phyloP scores from a whole-genome alignment of 345 rosid genomes.

The Arabis hirsuta region DNA sequence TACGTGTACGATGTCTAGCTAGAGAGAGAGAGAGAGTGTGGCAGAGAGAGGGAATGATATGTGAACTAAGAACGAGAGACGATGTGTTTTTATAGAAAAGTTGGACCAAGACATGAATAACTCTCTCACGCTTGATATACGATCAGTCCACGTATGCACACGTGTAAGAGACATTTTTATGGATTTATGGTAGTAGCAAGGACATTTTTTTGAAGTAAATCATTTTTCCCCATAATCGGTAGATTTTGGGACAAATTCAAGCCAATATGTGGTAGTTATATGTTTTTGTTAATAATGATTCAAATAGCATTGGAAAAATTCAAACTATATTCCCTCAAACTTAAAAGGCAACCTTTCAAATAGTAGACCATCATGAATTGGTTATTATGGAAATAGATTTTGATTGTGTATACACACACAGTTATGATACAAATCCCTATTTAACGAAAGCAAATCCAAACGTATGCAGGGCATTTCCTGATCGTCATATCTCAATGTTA shows the following conservation, averaged over 20 bases:
- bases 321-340: too few relatives aligned
- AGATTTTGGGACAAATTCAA: too few relatives aligned
- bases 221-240: too few relatives aligned
- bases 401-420: background rate
- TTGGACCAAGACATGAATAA: conserved; percentile 14
- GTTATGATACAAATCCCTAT: background rate
- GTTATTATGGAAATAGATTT: too few relatives aligned
- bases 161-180: conserved; percentile 21
- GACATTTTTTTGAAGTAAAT: too few relatives aligned
- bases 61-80: conserved; percentile 13
- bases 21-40: background rate
- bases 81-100: conserved; percentile 31
- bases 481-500: background rate
- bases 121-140: conserved; percentile 38
- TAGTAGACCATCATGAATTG: too few relatives aligned
- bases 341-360: too few relatives aligned
- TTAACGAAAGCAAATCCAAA: background rate
- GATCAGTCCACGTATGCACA: conserved; percentile 34
- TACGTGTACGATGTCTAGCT: conserved; percentile 7
- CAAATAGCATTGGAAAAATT: too few relatives aligned
- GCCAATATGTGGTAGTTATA: too few relatives aligned
- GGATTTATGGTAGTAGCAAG: background rate
- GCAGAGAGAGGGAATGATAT: background rate
- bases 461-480: background rate
- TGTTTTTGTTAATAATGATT: too few relatives aligned